A percentile compares a stretch with the other conserved stretches of the same genome.
Evolutionary conservation across 495 filamentous ascomycete species (phyloP).

Genomic region (Xanthoparmelia taractica): DNA sequence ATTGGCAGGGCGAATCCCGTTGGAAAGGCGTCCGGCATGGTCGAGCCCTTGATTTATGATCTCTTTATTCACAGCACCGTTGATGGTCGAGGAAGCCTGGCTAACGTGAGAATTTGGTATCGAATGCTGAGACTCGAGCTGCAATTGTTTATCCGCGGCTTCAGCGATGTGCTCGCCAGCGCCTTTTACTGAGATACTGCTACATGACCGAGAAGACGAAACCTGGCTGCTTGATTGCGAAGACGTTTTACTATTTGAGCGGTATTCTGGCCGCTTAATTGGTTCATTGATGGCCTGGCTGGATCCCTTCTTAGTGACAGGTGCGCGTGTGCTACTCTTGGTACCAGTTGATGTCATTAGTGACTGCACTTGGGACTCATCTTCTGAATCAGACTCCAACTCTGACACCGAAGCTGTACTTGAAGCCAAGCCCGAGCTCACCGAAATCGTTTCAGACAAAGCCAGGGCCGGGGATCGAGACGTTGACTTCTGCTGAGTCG

Average conservation of each 20-base stretch:
- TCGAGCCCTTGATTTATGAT: slow-evolving; percentile 2
- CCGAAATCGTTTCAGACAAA: neutral
- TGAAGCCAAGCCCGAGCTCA: slow-evolving; percentile 6
- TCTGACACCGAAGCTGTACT: neutral
- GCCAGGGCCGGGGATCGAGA: slow-evolving; percentile 10
- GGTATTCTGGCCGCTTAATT: neutral
- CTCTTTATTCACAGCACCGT: neutral
- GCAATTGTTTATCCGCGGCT: slow-evolving; percentile 10
- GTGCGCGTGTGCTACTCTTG: neutral
- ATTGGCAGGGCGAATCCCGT: slow-evolving; percentile 11
- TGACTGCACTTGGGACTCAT: neutral
- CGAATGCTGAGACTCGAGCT: slow-evolving; percentile 3
- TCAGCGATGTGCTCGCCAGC: neutral
- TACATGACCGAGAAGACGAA: neutral
- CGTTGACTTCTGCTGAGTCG: slow-evolving; percentile 8
- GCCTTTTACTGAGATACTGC: neutral
- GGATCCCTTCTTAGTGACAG: neutral
- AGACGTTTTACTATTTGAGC: neutral
- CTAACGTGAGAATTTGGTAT: neutral
- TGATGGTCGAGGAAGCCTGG: neutral
- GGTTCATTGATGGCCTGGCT: neutral
- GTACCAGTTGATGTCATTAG: neutral
- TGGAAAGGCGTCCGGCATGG: slow-evolving; percentile 13
- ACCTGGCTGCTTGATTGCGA: neutral
- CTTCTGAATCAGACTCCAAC: neutral